Evolutionary conservation across 805 yeast genomes (phyloP).

Genomic region (Saccharomycopsis sp.): DNA sequence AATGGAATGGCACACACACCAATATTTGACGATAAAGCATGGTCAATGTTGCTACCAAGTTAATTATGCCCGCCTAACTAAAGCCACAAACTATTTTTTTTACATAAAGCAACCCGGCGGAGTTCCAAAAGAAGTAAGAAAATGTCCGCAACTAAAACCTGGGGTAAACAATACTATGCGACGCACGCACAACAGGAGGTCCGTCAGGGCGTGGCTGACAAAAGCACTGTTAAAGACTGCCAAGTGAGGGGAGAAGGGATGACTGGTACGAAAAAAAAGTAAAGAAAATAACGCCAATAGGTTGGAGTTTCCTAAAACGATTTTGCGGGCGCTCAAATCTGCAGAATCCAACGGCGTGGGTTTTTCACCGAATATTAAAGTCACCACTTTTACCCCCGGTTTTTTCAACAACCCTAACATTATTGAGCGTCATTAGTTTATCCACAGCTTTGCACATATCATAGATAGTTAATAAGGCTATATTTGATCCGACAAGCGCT

Average conservation of each 20-base stretch:
- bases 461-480: constrained; percentile 41
- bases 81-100: background rate
- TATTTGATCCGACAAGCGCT: constrained; percentile 41
- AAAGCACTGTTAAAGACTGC: background rate
- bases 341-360: background rate
- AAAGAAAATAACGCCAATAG: background rate
- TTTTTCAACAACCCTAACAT: constrained; percentile 35
- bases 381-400: constrained; percentile 34
- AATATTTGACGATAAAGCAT: background rate
- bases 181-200: background rate
- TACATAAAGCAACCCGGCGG: background rate
- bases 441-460: constrained; percentile 59
- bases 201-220: background rate
- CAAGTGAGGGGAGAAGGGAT: background rate
- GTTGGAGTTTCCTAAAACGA: background rate
- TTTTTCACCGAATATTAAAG: background rate
- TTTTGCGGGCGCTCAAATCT: background rate
- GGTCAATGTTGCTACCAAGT: background rate
- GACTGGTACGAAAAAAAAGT: background rate
- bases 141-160: background rate
- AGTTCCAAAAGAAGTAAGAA: background rate
- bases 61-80: background rate
- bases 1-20: background rate
- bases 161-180: background rate
- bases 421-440: constrained; percentile 36